Base-by-base conservation (phyloP, 1,284 basidiomycete genomes). In the Rhodotorula sp. region DNA sequence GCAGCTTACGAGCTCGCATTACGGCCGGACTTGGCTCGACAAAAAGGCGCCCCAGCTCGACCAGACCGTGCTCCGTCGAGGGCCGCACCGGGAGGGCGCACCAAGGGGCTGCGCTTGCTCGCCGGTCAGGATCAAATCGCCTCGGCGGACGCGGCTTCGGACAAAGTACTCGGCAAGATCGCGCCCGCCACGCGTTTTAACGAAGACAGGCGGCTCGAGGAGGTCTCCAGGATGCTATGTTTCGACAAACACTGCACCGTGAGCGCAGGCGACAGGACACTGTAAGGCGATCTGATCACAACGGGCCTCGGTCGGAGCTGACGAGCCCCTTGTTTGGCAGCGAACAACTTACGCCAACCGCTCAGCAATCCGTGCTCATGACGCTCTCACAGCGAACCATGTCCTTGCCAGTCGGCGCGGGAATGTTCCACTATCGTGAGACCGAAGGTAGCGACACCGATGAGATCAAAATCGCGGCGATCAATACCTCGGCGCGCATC, bases 171-270 rank as follows among this genome's bases (percentile, higher is more conserved):
- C 37, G 37, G 37, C 12, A 22, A 51, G 26, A 24, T 22, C n/a
- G 49, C 49, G 49, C 49, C 10, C 26, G 53, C 26, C 26, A 54
- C 42, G 84, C 83, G 69, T 80, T 80, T 55, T 83, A 84, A 90
- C 6, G 87, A 91, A 74, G 93, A 96, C 81, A 85, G 89, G 49
- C 85, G 93, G 33, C 78, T 95, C 30, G 89, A 93, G 62, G 93
- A 96, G 79, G 91, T 93, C 15, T 88, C 89, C 26, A 85, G 91
- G 1, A 90, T 96, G 86, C 81, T 96, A 48, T 91, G 90, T 75
- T 93, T 91, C 0, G 89, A 89, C 1, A 83, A 82, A 1, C 80
- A 89, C 33, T 84, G 89, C 0, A 85, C 86, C 3, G 85, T 94
- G 57, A 86, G 86, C 70, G 84, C 69, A 0, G 74, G 75, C 26